Percentiles rank a stretch among this genome's conserved stretches.
Conservation (phyloP, 768 basidiomycete species). For the Russula foetens region DNA sequence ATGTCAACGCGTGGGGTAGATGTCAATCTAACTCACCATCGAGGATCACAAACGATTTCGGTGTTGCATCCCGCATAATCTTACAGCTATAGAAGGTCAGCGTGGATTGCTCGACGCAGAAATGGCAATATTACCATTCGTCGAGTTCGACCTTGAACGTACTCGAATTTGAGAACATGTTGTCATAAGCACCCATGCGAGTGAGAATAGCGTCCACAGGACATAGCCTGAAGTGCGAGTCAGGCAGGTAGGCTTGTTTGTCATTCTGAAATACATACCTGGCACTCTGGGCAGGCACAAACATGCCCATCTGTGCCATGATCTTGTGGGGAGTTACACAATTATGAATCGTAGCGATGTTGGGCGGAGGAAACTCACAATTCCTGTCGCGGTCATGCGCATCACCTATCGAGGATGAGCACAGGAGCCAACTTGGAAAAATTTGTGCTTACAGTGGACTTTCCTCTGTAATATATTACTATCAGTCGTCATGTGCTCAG, state of each 20-base stretch:
- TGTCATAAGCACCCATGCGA: constrained; percentile 98
- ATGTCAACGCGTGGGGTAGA: background rate
- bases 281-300: constrained; percentile 80
- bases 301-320: constrained; percentile 95
- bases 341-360: background rate
- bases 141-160: constrained; percentile 99
- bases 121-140: constrained; percentile 60
- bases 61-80: constrained; percentile 89
- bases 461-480: constrained; percentile 40
- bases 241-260: constrained; percentile 1
- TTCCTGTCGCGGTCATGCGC: constrained; percentile 93
- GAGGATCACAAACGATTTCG: constrained; percentile 87
- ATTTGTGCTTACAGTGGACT: constrained; percentile 52
- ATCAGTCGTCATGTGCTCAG: background rate
- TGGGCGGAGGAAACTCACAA: constrained; percentile 40
- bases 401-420: constrained; percentile 44
- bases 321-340: constrained; percentile 35
- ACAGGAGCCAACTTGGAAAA: background rate
- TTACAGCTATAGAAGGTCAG: constrained; percentile 54
- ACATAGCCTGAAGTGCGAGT: constrained; percentile 46
- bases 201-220: constrained; percentile 91
- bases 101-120: background rate
- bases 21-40: constrained; percentile 55
- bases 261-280: constrained; percentile 36
- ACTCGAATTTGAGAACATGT: constrained; percentile 89